Conservation (phyloP, 1,139 yeast species). For the Kodamaea plutei region DNA sequence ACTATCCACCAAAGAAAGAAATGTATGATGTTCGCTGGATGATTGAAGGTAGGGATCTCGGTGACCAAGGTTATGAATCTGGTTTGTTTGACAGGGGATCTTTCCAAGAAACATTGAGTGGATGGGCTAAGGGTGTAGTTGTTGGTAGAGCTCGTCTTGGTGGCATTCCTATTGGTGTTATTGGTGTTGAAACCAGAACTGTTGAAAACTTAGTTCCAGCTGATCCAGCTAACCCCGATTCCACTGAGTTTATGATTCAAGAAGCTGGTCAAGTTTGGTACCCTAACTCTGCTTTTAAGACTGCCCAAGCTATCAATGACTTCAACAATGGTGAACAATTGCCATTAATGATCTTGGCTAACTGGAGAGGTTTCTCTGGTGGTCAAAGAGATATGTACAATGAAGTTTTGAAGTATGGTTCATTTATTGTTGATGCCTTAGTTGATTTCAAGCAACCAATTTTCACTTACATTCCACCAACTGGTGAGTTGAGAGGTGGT, state of each 20-base stretch:
- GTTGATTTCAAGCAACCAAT: constrained; percentile 96
- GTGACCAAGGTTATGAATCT: constrained; percentile 64
- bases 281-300: constrained; percentile 98
- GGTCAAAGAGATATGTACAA: constrained; percentile 99
- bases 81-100: constrained; percentile 92
- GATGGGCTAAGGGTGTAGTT: constrained; percentile 98
- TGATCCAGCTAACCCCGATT: constrained; percentile 95
- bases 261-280: constrained; percentile 99
- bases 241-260: constrained; percentile 81
- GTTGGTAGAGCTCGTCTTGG: constrained; percentile 98
- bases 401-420: constrained; percentile 94
- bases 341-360: constrained; percentile 95
- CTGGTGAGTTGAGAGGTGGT: constrained; percentile 98
- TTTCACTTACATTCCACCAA: constrained; percentile 94
- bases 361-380: constrained; percentile 99
- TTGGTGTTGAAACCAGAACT: constrained; percentile 89
- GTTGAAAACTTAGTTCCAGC: constrained; percentile 92
- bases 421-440: constrained; percentile 93
- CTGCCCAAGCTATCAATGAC: constrained; percentile 97
- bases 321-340: constrained; percentile 97
- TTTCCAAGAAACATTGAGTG: constrained; percentile 95
- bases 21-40: constrained; percentile 93
- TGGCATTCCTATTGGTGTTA: constrained; percentile 97
- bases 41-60: constrained; percentile 75
- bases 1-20: constrained; percentile 66